These are phyloP conservation scores for Zelopaecilomyces penicillatus DNA, from an alignment of 2,329 filamentous ascomycete species.

Conservation along the genomic window DNA sequence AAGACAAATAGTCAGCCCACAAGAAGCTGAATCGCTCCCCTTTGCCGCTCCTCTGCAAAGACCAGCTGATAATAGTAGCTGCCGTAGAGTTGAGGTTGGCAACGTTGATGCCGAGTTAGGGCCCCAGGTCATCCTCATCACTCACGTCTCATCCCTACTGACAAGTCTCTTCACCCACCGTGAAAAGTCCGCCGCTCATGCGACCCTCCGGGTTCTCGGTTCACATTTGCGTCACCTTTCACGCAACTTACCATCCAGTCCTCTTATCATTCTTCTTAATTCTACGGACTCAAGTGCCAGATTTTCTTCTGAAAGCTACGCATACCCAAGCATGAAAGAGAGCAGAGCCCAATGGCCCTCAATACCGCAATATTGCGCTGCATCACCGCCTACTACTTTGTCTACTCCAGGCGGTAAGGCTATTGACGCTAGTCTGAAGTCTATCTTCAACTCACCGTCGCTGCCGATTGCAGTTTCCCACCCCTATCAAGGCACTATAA, in stretches of 20 bases:
- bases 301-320: constrained; percentile 2
- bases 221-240: constrained; percentile 38
- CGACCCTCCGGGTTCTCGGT: constrained; percentile 38
- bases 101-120: too few species aligned
- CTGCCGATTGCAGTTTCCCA: constrained; percentile 1
- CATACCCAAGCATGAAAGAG: not conserved
- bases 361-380: not conserved
- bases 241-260: constrained; percentile 28
- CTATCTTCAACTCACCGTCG: constrained; percentile 36
- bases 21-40: too few species aligned
- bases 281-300: constrained; percentile 25
- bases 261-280: constrained; percentile 49
- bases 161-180: constrained; percentile 43
- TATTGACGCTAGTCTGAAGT: constrained; percentile 39
- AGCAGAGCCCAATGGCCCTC: not conserved
- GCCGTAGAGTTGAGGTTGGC: too few species aligned
- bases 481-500: constrained; percentile 3
- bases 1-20: not conserved
- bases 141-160: constrained; percentile 45
- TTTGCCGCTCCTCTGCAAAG: too few species aligned
- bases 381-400: not conserved
- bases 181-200: constrained; percentile 39
- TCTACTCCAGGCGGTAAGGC: not conserved
- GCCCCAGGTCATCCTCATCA: constrained; percentile 39
- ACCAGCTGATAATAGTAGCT: too few species aligned